phyloP scores from a whole-genome alignment of 2,329 filamentous ascomycete genomes.

The Talaromyces sp. region DNA sequence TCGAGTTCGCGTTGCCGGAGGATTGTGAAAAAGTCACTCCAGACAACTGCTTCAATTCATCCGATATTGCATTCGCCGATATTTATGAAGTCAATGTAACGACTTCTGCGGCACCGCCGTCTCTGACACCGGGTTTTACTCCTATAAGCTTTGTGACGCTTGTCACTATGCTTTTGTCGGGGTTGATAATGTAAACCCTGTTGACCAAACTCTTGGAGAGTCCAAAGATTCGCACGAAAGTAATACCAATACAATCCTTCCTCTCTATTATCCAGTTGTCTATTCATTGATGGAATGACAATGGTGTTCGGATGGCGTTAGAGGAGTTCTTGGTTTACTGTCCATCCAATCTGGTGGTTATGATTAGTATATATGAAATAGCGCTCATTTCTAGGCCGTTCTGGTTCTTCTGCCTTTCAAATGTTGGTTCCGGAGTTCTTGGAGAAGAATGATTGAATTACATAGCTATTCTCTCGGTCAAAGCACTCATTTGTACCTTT shows the following conservation, averaged over 20 bases:
- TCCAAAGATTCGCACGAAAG: neutral
- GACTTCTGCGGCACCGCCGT: constrained; percentile 21
- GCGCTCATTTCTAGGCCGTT: neutral
- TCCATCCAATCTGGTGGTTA: neutral
- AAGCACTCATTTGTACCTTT: neutral
- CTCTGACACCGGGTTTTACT: neutral
- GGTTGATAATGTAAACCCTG: neutral
- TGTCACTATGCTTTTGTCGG: constrained; percentile 6
- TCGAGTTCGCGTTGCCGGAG: constrained; percentile 76
- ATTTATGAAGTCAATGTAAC: constrained; percentile 53
- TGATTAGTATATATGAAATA: neutral
- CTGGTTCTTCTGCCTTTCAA: neutral
- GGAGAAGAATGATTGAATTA: neutral
- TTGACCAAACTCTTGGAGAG: neutral
- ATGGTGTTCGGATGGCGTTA: constrained; percentile 2
- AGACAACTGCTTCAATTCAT: constrained; percentile 85
- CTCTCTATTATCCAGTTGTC: neutral
- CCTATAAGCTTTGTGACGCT: constrained; percentile 9
- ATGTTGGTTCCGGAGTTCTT: neutral
- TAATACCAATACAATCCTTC: constrained; percentile 6
- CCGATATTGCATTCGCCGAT: constrained; percentile 67
- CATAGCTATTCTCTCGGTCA: neutral
- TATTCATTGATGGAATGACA: neutral
- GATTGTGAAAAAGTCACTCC: constrained; percentile 71
- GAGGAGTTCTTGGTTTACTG: neutral